Conservation (phyloP, 2,329 filamentous ascomycete genomes). For the Cladosporium sp. region DNA sequence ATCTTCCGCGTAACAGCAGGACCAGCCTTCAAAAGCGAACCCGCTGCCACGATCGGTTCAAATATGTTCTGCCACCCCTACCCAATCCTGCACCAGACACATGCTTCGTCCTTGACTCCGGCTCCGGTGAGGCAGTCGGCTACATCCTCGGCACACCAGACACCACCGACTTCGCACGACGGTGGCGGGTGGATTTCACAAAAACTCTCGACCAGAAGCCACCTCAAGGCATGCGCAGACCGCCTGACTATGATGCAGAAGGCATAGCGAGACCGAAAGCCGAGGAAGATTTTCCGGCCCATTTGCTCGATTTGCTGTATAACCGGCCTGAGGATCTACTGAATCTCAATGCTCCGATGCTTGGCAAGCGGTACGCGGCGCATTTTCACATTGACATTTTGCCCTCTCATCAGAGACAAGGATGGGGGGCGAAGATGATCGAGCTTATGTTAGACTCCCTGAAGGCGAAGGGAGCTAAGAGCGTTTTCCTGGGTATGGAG, state of each 20-base stretch:
- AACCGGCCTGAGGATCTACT: conserved; percentile 19
- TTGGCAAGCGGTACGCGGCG: conserved; percentile 30
- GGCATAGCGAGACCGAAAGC: neutral
- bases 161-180: conserved; percentile 25
- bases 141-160: conserved; percentile 35
- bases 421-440: conserved; percentile 31
- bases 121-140: conserved; percentile 31
- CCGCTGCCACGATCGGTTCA: conserved; percentile 4
- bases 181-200: conserved; percentile 29
- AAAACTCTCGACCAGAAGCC: conserved; percentile 18
- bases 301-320: conserved; percentile 12
- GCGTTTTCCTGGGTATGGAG: conserved; percentile 37
- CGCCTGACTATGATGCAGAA: neutral
- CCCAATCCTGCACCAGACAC: conserved; percentile 26
- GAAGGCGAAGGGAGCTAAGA: conserved; percentile 23
- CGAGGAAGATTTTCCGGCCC: neutral
- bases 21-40: conserved; percentile 7
- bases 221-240: neutral
- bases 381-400: conserved; percentile 38
- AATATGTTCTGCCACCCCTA: conserved; percentile 29
- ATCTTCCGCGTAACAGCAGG: conserved; percentile 9
- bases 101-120: conserved; percentile 35
- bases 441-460: conserved; percentile 23
- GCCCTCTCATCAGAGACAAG: conserved; percentile 30
- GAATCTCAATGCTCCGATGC: conserved; percentile 14